Evolutionary conservation across 306 rosid species (phyloP).

Genomic region (Hippophae tibetana): DNA sequence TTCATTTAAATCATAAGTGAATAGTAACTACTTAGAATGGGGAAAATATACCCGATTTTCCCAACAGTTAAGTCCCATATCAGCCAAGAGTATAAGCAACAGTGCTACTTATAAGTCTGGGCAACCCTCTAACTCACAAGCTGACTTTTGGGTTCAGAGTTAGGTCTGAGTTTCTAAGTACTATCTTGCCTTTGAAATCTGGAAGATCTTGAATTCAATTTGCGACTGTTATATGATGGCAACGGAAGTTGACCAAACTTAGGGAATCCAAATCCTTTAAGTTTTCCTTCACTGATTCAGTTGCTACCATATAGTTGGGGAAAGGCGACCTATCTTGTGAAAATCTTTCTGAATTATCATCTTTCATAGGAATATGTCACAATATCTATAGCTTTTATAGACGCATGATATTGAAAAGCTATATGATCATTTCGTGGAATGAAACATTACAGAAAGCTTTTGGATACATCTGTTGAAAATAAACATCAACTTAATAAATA

Average conservation of each 20-base stretch:
- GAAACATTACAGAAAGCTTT: conserved; percentile 5
- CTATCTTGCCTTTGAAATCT: conserved; percentile 21
- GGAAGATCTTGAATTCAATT: conserved; percentile 34
- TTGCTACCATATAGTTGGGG: conserved; percentile 59
- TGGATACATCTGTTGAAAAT: conserved; percentile 1
- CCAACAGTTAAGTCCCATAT: too few species aligned
- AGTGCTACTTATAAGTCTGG: too few species aligned
- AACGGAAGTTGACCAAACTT: conserved; percentile 35
- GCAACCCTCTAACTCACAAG: too few species aligned
- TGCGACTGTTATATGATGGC: conserved; percentile 28
- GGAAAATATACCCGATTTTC: too few species aligned
- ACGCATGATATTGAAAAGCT: not conserved
- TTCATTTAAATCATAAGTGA: too few species aligned
- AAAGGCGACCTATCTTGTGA: conserved; percentile 30
- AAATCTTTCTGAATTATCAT: conserved; percentile 33
- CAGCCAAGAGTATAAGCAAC: too few species aligned
- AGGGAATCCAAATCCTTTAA: conserved; percentile 38
- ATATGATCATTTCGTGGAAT: conserved; percentile 1
- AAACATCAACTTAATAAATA: too few species aligned
- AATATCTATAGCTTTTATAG: conserved; percentile 18
- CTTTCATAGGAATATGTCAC: conserved; percentile 27
- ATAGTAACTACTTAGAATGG: too few species aligned
- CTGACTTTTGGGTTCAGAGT: too few species aligned
- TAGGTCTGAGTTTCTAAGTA: too few species aligned
- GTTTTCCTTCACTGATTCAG: conserved; percentile 59